Base-by-base conservation (phyloP, 768 basidiomycete species). In the Xanthoconium stramineum region DNA sequence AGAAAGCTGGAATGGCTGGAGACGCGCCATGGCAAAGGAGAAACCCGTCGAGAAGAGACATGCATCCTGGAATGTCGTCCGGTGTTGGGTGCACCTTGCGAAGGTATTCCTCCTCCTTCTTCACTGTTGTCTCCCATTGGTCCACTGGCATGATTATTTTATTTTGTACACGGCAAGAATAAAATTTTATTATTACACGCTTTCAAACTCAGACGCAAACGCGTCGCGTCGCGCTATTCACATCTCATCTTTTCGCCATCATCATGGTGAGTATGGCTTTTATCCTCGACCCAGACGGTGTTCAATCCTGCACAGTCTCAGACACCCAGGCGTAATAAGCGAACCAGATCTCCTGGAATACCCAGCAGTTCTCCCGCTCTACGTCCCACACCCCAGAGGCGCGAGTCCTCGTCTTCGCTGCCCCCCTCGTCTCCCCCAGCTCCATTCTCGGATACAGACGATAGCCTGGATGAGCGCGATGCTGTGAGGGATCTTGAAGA, bases 391-490 rank as follows among this genome's bases (percentile, higher is more conserved):
- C 74, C 79, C 37, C 72, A 75, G 51, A 77, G 83, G 70, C 80
- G 79, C 69, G 75, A 79, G 65, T 84, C 86, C 20, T 77, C 81
- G 42, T 89, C 89, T 15, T 92, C 91, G 19, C 78, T 95, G 9
- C 92, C 91, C 0, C 92, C 91, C 12, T 91, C 90, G 1, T 93
- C 91, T 6, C 90, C 92, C 5, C 90, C 86, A 5, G 79, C 83
- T 3, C 85, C 85, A 6, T 93, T 97, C 67, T 88, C 87, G 6
- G 95, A 97, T 62, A 89, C 91, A 28, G 90, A 94, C 53, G 92
- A 93, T 24, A 86, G 83, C 53, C 53, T 88, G 37, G 85, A 86
- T 39, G 89, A 90, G 56, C 81, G 83, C 11, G 86, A 89, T 61
- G 83, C 79, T 2, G 78, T 89, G 5, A 75, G 70, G 52, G 84